Conservation (phyloP, 208 protist species). For the Naegleria fowleri region DNA sequence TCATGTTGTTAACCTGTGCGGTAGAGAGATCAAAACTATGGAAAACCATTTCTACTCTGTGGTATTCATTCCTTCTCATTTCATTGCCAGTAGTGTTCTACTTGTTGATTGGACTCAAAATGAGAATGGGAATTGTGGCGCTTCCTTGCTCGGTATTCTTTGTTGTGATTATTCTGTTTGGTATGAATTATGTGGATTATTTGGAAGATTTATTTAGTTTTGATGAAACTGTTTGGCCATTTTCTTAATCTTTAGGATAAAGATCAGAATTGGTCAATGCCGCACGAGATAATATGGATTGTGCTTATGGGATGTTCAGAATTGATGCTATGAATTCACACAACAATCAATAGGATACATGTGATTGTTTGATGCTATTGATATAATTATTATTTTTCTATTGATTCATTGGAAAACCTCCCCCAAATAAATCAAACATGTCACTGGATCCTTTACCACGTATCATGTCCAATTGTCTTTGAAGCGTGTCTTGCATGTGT, state of each 20-base stretch:
- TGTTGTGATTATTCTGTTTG: background rate
- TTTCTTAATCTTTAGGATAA: background rate
- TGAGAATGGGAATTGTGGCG: background rate
- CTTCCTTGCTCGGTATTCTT: background rate
- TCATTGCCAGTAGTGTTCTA: background rate
- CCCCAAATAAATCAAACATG: too few species aligned
- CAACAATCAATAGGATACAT: too few species aligned
- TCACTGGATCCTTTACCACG: background rate
- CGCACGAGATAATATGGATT: too few species aligned
- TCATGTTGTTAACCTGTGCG: background rate
- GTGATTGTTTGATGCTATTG: too few species aligned
- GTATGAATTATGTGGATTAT: background rate
- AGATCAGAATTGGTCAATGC: too few species aligned
- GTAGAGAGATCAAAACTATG: background rate
- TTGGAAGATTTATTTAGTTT: background rate
- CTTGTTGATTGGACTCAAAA: background rate
- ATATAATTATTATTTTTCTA: too few species aligned
- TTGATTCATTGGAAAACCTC: too few species aligned
- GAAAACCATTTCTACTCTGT: background rate
- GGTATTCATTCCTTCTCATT: background rate
- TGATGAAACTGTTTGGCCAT: background rate
- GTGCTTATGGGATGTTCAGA: too few species aligned
- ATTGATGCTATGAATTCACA: too few species aligned
- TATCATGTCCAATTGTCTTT: background rate
- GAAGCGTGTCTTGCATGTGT: background rate